Percentiles rank a stretch among this genome's conserved stretches.
phyloP scores from a whole-genome alignment of 352 stramenopile genomes.

The Pythium dissotocum region DNA sequence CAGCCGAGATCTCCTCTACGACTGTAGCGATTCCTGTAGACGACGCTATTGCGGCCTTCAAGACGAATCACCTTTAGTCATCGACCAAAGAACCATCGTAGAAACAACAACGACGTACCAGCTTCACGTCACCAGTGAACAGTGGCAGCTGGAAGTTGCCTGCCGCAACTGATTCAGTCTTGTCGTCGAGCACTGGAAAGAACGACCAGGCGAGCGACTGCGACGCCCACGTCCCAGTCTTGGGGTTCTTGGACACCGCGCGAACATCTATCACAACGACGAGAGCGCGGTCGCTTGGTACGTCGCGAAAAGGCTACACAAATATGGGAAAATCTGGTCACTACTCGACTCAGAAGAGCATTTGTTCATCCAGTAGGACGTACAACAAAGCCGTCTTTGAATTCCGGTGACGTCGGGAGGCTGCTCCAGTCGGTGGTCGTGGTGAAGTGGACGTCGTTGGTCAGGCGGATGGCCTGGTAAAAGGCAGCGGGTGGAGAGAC shows the following conservation, averaged over 20 bases:
- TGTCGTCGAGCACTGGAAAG: constrained; percentile 44
- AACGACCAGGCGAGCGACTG: constrained; percentile 69
- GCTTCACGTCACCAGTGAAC: constrained; percentile 58
- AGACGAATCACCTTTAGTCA: background rate
- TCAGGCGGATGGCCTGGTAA: constrained; percentile 59
- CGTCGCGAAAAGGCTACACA: constrained; percentile 50
- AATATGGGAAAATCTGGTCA: constrained; percentile 1
- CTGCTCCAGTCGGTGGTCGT: constrained; percentile 65
- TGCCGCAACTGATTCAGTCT: constrained; percentile 33
- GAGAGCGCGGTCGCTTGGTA: constrained; percentile 27
- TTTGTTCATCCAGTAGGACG: background rate
- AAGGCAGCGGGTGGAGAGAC: constrained; percentile 56
- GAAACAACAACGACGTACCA: constrained; percentile 34
- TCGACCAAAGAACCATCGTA: background rate
- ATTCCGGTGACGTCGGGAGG: constrained; percentile 51
- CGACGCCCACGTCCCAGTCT: constrained; percentile 44
- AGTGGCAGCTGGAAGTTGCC: constrained; percentile 60
- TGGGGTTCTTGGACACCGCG: constrained; percentile 41
- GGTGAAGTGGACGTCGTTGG: constrained; percentile 57
- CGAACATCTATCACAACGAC: constrained; percentile 62
- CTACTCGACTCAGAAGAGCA: background rate
- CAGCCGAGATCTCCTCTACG: constrained; percentile 40
- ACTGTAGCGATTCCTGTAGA: constrained; percentile 28
- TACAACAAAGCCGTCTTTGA: constrained; percentile 61
- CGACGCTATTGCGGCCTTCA: constrained; percentile 43